Evolutionary conservation across 2,329 filamentous ascomycete genomes (phyloP), one percentile per base, ranked within the genome.

Genomic region (Aaosphaeria arxii): DNA sequence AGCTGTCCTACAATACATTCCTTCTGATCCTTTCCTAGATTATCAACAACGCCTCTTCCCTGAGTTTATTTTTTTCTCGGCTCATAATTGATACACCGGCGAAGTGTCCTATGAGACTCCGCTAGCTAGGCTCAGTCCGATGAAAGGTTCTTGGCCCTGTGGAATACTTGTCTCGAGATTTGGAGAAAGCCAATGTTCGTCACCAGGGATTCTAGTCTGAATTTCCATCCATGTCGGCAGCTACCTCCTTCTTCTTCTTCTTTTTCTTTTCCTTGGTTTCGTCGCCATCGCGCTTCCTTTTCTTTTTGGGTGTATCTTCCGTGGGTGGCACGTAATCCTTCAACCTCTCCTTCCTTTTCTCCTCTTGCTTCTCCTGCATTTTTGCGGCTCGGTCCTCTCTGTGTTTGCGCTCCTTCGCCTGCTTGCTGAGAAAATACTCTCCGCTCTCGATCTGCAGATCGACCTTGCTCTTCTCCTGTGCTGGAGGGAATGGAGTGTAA

Each of bases 381-480:
- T 87, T 86, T 70, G 95, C 90, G 64, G 89, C 81, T 56, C 90
- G 79, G 64, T 89, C 88, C 66, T 92, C 87, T 71, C 88, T 85
- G 42, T 79, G 84, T 46, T 86, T 87, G 52, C 91, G 81, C 64
- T 95, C 89, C 79, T 95, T 96, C 51, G 90, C 91, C 65, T 91
- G 85, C 78, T 96, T 96, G 66, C 86, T 86, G 66, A 99, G 74
- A 72, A 97, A 97, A 76, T 95, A 99, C 75, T 97, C 92, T 74
- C 94, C 92, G 61, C 84, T 91, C 78, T 99, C 94, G 76, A 99
- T 96, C 80, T 99, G 92, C 72, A 91, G 75, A 73, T 99, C 94
- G 61, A 99, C 83, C 83, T 97, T 99, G 83, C 91, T 96, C 88
- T 96, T 96, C 80, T 99, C 92, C 57, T 91, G 91, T 40, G 91